Evolutionary conservation across 306 rosid species (phyloP).

Genomic region (Cucurbita argyrosperma): DNA sequence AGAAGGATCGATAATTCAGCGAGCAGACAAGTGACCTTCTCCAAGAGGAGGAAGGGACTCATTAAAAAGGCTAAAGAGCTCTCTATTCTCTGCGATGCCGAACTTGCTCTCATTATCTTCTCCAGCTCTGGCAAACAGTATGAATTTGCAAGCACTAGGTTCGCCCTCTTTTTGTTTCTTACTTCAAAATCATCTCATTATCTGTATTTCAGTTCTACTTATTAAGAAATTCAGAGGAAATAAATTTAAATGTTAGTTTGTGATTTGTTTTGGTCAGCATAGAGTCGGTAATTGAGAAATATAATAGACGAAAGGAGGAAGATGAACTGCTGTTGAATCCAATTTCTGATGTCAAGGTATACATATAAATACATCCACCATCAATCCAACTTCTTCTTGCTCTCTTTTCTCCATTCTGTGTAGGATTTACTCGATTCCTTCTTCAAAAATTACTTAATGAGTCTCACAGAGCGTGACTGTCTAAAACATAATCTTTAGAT

Average conservation of each 20-base stretch:
- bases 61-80: conserved; percentile 78
- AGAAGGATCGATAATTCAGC: conserved; percentile 63
- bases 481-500: too few relatives aligned
- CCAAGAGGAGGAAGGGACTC: conserved; percentile 84
- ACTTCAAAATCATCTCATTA: too few relatives aligned
- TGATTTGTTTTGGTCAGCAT: conserved; percentile 31
- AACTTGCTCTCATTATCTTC: conserved; percentile 64
- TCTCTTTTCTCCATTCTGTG: neutral
- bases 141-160: conserved; percentile 76
- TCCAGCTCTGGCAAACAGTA: conserved; percentile 67
- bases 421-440: neutral
- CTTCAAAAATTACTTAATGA: too few relatives aligned
- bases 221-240: too few relatives aligned
- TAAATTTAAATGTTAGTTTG: too few relatives aligned
- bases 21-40: conserved; percentile 82
- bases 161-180: neutral
- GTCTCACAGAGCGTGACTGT: too few relatives aligned
- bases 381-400: neutral
- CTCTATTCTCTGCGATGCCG: conserved; percentile 73
- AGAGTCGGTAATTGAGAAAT: conserved; percentile 44
- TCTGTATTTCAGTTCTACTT: too few relatives aligned
- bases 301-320: conserved; percentile 40
- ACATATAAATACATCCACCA: neutral
- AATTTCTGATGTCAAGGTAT: conserved; percentile 57
- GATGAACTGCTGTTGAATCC: conserved; percentile 33